Evolutionary conservation across 2,329 filamentous ascomycete genomes (phyloP).

Genomic region (Xylaria sp.): DNA sequence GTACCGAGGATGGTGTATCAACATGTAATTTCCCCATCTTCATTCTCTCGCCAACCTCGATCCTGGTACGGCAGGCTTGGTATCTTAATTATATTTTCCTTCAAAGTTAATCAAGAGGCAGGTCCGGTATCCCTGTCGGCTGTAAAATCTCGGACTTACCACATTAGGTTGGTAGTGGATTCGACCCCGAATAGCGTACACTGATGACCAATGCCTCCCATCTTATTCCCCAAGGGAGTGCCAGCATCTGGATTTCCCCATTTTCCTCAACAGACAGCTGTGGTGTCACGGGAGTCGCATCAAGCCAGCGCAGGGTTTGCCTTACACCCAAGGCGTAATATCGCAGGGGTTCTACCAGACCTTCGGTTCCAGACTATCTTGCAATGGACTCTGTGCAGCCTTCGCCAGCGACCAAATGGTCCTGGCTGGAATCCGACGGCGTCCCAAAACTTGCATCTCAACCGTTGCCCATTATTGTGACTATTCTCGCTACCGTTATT

Average conservation of each 20-base stretch:
- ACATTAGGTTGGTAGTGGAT: conserved; percentile 16
- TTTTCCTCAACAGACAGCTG: background rate
- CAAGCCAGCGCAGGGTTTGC: background rate
- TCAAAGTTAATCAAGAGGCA: background rate
- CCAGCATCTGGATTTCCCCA: background rate
- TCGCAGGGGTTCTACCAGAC: background rate
- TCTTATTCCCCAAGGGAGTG: background rate
- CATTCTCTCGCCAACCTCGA: too few relatives aligned
- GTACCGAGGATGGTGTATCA: too few relatives aligned
- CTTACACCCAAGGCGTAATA: background rate
- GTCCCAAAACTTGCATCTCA: conserved; percentile 9
- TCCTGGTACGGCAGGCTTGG: background rate
- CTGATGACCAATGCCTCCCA: background rate
- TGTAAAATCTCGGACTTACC: conserved; percentile 21
- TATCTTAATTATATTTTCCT: background rate
- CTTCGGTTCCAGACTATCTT: background rate
- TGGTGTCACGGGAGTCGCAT: background rate
- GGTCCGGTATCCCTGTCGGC: too few relatives aligned
- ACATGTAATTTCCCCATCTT: too few relatives aligned
- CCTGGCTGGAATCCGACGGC: conserved; percentile 18
- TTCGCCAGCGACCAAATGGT: conserved; percentile 21
- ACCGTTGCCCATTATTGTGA: conserved; percentile 14
- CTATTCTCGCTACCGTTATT: background rate
- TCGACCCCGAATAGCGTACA: background rate
- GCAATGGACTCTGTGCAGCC: conserved; percentile 14